Evolutionary conservation across 116 monocot genomes (phyloP).

Genomic region (Zostera marina): DNA sequence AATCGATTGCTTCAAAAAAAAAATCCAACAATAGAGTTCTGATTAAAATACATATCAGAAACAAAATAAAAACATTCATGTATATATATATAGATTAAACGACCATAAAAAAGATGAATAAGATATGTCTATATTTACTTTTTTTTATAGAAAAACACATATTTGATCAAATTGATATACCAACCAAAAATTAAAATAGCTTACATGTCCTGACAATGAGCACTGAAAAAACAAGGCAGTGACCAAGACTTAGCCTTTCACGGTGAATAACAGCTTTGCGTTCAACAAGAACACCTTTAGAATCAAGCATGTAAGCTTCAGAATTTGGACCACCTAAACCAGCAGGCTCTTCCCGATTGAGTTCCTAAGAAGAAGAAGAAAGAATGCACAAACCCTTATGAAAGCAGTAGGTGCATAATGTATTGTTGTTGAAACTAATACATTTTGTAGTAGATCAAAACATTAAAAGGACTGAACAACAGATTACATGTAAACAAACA

Average conservation of each 20-base stretch:
- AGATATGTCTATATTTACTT: too few species aligned
- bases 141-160: too few species aligned
- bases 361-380: constrained; percentile 38
- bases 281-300: constrained; percentile 61
- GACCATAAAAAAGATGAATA: too few species aligned
- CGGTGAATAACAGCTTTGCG: constrained; percentile 55
- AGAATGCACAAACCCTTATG: neutral
- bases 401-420: neutral
- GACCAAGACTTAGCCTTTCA: constrained; percentile 77
- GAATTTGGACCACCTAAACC: constrained; percentile 68
- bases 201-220: constrained; percentile 53
- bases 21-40: too few species aligned
- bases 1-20: too few species aligned
- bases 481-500: neutral
- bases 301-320: constrained; percentile 68
- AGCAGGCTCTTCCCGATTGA: constrained; percentile 73
- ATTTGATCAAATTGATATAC: neutral
- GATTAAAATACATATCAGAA: too few species aligned
- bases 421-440: neutral
- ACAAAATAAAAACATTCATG: too few species aligned
- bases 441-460: neutral
- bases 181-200: constrained; percentile 2
- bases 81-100: too few species aligned
- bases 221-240: constrained; percentile 81
- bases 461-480: neutral